Conservation (phyloP, 768 basidiomycete genomes). For the Amanita rimosa region DNA sequence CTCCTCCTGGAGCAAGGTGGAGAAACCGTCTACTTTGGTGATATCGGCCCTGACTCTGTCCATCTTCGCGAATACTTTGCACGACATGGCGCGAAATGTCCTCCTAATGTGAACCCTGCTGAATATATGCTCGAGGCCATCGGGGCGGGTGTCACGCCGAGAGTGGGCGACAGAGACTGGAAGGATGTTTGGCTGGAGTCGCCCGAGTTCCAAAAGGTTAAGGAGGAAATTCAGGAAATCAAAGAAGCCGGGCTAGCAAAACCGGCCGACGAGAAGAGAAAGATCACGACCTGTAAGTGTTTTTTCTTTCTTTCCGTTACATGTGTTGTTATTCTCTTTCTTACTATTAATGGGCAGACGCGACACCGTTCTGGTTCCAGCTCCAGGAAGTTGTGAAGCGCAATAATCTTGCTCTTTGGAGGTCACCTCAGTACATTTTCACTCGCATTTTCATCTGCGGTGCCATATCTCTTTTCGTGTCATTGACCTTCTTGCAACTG, state of each 20-base stretch:
- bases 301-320: background rate
- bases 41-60: conserved; percentile 65
- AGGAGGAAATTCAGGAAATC: conserved; percentile 33
- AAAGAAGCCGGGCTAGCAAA: conserved; percentile 34
- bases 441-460: conserved; percentile 69
- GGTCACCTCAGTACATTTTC: conserved; percentile 80
- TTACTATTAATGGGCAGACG: too few relatives aligned
- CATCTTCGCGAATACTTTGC: conserved; percentile 70
- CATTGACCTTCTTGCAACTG: conserved; percentile 71
- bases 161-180: conserved; percentile 77
- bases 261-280: conserved; percentile 26
- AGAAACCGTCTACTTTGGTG: conserved; percentile 90
- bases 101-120: conserved; percentile 66
- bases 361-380: conserved; percentile 69
- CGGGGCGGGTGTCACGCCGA: conserved; percentile 67
- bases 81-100: conserved; percentile 62
- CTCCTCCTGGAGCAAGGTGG: conserved; percentile 67
- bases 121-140: conserved; percentile 82
- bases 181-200: conserved; percentile 76
- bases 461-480: conserved; percentile 60
- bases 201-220: conserved; percentile 36
- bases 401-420: conserved; percentile 65
- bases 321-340: too few relatives aligned
- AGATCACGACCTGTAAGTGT: conserved; percentile 38
- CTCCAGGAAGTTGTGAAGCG: conserved; percentile 54